Evolutionary conservation across 257 asterid species (phyloP), one percentile per base, ranked within the genome.

Genomic region (Solanum etuberosum): DNA sequence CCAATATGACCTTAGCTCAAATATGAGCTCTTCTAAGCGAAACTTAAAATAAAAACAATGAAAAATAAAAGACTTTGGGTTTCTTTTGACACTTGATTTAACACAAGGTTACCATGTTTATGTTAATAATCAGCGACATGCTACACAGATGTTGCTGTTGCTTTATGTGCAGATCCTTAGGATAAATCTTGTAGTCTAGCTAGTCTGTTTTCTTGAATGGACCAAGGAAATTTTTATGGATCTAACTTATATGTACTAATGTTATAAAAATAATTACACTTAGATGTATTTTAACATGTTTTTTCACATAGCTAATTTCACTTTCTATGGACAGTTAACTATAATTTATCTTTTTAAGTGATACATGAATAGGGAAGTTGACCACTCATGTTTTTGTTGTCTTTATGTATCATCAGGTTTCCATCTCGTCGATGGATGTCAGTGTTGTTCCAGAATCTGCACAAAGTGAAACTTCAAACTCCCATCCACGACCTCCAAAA

Each of bases 401-500:
- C 25, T 85, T 32, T 35, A 59, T 86, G 46, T 42, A 42, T 70
- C 14, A 51, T 42, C 94, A 94, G 98, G 95, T 92, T 65, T 91
- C 97, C 21, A 68, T 93, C 46, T 93, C 96, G 42, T 91, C 95
- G 59, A 88, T 90, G 92, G 97, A 94, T 14, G 92, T 90, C 46
- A 93, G 96, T 2, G 91, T 94, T 3, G 96, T 95, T 72, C 98
- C 98, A 29, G 96, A 95, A 38, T 91, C 93, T 12, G 83, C 91
- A 40, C 43, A 85, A 51, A 93, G 93, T n/a, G 94, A 94, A 34
- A 90, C 83, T 31, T 92, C 98, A 2, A 70, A 80, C 70, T 88
- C 95, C 3, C 91, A 92, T 87, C 83, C 91, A 27, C 86, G 96
- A 84, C 87, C 92, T 2, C 90, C 93, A 4, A 93, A 93, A 86